A percentile compares a stretch with the other conserved stretches of the same genome.
phyloP scores from a whole-genome alignment of 805 yeast species.

The Debaryomyces prosopidis region DNA sequence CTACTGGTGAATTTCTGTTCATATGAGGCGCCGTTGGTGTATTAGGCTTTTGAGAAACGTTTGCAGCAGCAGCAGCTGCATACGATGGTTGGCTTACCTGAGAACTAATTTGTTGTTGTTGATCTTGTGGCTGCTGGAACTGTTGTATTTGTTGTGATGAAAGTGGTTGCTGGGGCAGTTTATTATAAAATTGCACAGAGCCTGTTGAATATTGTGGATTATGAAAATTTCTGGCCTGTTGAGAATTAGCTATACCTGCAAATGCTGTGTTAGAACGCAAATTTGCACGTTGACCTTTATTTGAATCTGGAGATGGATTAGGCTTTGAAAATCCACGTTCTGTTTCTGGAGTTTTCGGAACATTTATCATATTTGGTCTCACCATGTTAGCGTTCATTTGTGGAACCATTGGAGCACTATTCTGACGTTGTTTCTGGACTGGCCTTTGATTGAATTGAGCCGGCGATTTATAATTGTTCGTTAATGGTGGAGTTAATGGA shows the following conservation, averaged over 20 bases:
- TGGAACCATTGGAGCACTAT: neutral
- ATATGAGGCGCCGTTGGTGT: neutral
- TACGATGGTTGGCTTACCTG: slow-evolving; percentile 1
- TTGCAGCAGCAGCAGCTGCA: slow-evolving; percentile 8
- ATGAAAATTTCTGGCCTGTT: neutral
- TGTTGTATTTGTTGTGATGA: slow-evolving; percentile 1
- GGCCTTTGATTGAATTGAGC: neutral
- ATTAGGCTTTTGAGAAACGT: neutral
- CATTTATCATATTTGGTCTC: neutral
- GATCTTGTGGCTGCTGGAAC: too few relatives aligned
- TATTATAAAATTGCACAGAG: neutral
- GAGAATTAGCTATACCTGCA: neutral
- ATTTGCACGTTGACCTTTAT: neutral
- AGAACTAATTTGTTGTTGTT: neutral
- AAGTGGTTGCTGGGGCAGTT: slow-evolving; percentile 1
- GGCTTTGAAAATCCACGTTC: neutral
- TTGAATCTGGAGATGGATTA: neutral
- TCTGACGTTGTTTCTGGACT: neutral
- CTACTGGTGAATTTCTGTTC: neutral
- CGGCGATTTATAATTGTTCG: neutral
- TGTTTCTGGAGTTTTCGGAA: neutral
- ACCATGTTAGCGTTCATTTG: neutral
- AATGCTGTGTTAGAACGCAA: slow-evolving; percentile 2
- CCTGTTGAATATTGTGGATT: neutral
- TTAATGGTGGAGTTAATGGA: neutral